Evolutionary conservation across 176 grass and related monocot genomes (phyloP).

Genomic region (Secale cereale): DNA sequence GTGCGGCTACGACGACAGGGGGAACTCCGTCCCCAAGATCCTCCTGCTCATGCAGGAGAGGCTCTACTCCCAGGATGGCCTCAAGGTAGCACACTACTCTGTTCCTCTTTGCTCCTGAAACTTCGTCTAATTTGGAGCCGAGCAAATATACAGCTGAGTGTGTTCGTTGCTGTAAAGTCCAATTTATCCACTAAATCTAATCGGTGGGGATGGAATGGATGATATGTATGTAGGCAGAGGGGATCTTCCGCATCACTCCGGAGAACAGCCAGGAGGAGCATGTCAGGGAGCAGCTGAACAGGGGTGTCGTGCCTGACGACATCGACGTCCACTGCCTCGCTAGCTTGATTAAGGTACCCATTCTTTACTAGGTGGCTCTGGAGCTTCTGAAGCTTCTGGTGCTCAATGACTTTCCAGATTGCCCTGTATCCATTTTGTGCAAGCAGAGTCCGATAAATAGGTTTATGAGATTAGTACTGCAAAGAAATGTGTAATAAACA

Average conservation of each 20-base stretch:
- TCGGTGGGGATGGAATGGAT: background rate
- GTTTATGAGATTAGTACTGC: background rate
- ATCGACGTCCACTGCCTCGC: slow-evolving; percentile 93
- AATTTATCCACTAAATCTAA: background rate
- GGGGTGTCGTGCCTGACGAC: slow-evolving; percentile 73
- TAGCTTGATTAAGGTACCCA: slow-evolving; percentile 83
- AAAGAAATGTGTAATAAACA: background rate
- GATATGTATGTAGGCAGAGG: slow-evolving; percentile 59
- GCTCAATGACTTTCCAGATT: background rate
- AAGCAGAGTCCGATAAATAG: background rate
- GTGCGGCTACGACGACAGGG: slow-evolving; percentile 62
- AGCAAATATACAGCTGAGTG: background rate
- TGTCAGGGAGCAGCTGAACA: slow-evolving; percentile 87
- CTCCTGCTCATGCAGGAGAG: slow-evolving; percentile 74
- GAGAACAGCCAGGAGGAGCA: slow-evolving; percentile 79
- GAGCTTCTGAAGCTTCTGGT: background rate
- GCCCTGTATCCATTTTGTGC: background rate
- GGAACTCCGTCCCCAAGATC: slow-evolving; percentile 86
- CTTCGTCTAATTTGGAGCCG: background rate
- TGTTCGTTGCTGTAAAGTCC: background rate
- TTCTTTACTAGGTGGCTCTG: background rate
- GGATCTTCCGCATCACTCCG: slow-evolving; percentile 49
- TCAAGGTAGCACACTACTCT: slow-evolving; percentile 46
- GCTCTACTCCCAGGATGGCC: slow-evolving; percentile 67
- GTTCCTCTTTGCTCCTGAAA: background rate